Percentiles rank a stretch among this genome's conserved stretches.
These are phyloP conservation scores for Acacia pycnantha DNA, from an alignment of 331 rosid genomes.

Conservation along the genomic window DNA sequence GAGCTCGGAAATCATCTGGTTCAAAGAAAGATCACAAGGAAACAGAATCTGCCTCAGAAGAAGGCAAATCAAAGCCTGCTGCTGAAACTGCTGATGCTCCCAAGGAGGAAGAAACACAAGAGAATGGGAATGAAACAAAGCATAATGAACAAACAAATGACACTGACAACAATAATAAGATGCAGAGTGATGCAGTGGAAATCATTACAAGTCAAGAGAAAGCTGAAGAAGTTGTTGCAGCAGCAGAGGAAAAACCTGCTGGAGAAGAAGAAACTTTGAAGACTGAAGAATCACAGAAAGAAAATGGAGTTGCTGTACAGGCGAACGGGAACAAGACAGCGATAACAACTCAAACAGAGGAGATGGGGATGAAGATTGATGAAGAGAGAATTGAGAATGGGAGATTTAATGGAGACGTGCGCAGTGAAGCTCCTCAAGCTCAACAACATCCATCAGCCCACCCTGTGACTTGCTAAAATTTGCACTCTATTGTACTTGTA, in stretches of 20 bases:
- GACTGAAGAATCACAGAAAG: constrained; percentile 26
- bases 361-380: constrained; percentile 11
- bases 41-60: constrained; percentile 45
- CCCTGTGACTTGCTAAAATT: constrained; percentile 42
- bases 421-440: neutral
- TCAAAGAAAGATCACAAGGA: constrained; percentile 59
- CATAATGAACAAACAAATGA: constrained; percentile 15
- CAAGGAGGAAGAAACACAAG: constrained; percentile 23
- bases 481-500: constrained; percentile 15
- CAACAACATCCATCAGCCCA: neutral
- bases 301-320: constrained; percentile 27
- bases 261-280: constrained; percentile 37
- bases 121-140: constrained; percentile 28
- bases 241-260: constrained; percentile 27
- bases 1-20: constrained; percentile 62
- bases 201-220: constrained; percentile 13
- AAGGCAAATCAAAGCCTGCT: constrained; percentile 40
- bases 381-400: constrained; percentile 37
- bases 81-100: constrained; percentile 18
- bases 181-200: constrained; percentile 31
- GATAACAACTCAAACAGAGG: neutral
- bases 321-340: constrained; percentile 29
- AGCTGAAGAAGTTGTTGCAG: constrained; percentile 31
- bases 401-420: constrained; percentile 25
- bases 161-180: constrained; percentile 9